Evolutionary conservation across 148 eudicot species (phyloP).

Genomic region (Silene uniflora): DNA sequence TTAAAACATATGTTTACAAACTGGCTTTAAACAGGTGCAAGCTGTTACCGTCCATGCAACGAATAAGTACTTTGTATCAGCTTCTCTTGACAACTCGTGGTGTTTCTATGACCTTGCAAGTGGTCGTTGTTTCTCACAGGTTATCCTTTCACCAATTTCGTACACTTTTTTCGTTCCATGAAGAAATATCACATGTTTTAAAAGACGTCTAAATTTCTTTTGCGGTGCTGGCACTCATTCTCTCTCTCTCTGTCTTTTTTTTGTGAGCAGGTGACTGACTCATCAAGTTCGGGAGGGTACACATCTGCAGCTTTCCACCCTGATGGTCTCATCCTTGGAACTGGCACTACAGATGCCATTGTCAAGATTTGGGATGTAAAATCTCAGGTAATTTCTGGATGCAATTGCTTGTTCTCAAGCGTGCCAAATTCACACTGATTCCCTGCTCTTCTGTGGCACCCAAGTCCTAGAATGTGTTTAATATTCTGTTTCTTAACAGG

Average conservation of each 20-base stretch:
- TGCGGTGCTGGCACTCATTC: not conserved
- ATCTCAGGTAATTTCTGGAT: conserved; percentile 59
- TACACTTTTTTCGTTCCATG: not conserved
- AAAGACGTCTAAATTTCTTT: not conserved
- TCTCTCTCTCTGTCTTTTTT: not conserved
- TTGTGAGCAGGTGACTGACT: conserved; percentile 62
- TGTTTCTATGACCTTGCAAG: conserved; percentile 87
- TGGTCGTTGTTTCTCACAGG: conserved; percentile 90
- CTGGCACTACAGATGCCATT: conserved; percentile 77
- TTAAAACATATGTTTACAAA: not conserved
- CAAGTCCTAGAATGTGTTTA: not conserved
- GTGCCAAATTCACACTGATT: not conserved
- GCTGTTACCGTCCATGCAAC: conserved; percentile 93
- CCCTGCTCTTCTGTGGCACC: not conserved
- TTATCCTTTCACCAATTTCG: conserved; percentile 22
- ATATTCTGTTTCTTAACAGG: conserved; percentile 35
- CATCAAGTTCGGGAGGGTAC: conserved; percentile 72
- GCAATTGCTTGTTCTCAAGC: not conserved
- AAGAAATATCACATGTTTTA: not conserved
- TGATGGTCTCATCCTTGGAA: conserved; percentile 97
- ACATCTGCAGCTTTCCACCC: conserved; percentile 97
- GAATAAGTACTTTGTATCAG: conserved; percentile 76
- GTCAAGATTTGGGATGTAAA: conserved; percentile 98
- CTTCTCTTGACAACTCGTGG: conserved; percentile 92
- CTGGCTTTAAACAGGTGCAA: conserved; percentile 58